These are phyloP conservation scores for Tylopilus sp. DNA, from an alignment of 1,284 basidiomycete genomes.

Conservation along the genomic window DNA sequence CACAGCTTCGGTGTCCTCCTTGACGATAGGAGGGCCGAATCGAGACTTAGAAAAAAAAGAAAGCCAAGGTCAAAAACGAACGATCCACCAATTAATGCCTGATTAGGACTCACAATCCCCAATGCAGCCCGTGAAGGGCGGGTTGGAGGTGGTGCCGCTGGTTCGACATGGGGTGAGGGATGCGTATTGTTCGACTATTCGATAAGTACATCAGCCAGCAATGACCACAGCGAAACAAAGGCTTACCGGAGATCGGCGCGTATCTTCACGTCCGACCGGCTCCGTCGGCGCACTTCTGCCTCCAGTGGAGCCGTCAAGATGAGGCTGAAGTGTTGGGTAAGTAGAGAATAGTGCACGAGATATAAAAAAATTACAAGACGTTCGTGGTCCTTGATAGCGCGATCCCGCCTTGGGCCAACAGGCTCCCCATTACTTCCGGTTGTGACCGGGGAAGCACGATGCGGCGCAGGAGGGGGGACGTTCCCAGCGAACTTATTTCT, in stretches of 20 bases:
- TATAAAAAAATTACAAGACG: conserved; percentile 17
- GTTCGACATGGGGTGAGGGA: conserved; percentile 14
- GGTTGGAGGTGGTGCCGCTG: not conserved
- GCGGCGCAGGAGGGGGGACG: not conserved
- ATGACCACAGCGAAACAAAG: not conserved
- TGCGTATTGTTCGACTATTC: conserved; percentile 11
- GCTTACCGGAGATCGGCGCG: conserved; percentile 19
- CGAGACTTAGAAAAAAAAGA: conserved; percentile 25
- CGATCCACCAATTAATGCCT: not conserved
- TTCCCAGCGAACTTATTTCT: conserved; percentile 24
- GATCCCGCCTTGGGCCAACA: conserved; percentile 17
- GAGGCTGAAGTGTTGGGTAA: conserved; percentile 17
- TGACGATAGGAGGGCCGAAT: conserved; percentile 32
- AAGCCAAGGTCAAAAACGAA: not conserved
- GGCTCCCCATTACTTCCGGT: conserved; percentile 25
- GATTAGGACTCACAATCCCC: conserved; percentile 17
- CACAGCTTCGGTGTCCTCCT: conserved; percentile 16
- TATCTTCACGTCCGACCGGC: conserved; percentile 9
- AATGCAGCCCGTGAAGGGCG: conserved; percentile 21
- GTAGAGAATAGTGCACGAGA: not conserved
- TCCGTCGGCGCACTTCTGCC: conserved; percentile 9
- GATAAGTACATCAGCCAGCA: conserved; percentile 7
- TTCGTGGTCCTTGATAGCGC: conserved; percentile 20
- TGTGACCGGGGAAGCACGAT: not conserved
- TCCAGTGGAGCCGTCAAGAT: conserved; percentile 6